phyloP scores from a whole-genome alignment of 2,329 filamentous ascomycete genomes.

The Iodosphaeria phyllophila region DNA sequence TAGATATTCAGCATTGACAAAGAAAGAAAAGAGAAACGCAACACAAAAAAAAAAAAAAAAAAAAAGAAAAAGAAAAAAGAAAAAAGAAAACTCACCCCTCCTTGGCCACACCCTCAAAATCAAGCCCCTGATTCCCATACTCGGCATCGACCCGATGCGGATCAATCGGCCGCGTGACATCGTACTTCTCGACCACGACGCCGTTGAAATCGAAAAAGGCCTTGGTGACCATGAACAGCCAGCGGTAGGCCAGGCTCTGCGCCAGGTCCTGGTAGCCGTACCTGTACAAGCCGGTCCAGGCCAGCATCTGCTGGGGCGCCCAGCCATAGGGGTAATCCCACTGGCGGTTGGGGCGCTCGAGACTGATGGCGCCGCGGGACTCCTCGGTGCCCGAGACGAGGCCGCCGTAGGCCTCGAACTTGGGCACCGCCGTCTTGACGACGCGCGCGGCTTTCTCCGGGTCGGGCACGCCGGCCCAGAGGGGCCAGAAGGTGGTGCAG shows the following conservation, averaged over 20 bases:
- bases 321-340: constrained; percentile 98
- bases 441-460: constrained; percentile 73
- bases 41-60: constrained; percentile 1
- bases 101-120: constrained; percentile 89
- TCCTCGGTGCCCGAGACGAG: constrained; percentile 78
- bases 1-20: constrained; percentile 9
- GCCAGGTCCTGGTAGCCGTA: constrained; percentile 88
- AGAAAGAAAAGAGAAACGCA: neutral
- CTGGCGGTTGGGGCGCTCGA: constrained; percentile 81
- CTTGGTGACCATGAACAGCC: constrained; percentile 97
- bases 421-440: constrained; percentile 64
- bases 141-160: constrained; percentile 91
- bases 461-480: constrained; percentile 83
- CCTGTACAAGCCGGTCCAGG: constrained; percentile 80
- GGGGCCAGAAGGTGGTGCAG: constrained; percentile 89
- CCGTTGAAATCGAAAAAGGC: constrained; percentile 98
- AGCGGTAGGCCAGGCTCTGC: constrained; percentile 81
- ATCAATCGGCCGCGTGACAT: constrained; percentile 77
- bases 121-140: constrained; percentile 89
- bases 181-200: constrained; percentile 96
- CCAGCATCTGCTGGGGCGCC: constrained; percentile 96
- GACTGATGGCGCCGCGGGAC: constrained; percentile 61
- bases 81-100: constrained; percentile 56
- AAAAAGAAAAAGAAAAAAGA: neutral
- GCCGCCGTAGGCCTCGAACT: constrained; percentile 76